phyloP scores from a whole-genome alignment of 768 basidiomycete genomes.

The Calocybe cyanea region DNA sequence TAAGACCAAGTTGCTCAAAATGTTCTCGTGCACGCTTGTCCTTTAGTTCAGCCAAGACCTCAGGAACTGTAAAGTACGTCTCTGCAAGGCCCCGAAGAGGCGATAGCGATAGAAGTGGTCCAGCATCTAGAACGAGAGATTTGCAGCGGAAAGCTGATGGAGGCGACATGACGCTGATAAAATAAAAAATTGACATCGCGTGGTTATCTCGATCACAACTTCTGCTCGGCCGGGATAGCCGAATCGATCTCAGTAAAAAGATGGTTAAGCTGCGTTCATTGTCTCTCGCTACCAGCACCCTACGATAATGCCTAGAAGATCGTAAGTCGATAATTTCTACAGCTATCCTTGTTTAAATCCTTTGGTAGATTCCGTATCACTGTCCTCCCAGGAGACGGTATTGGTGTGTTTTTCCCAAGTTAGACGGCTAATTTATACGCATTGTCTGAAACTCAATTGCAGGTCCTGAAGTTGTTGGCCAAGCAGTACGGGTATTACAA shows the following conservation, averaged over 20 bases:
- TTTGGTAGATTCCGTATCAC: conserved; percentile 75
- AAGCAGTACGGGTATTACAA: conserved; percentile 83
- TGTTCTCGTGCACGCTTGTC: conserved; percentile 87
- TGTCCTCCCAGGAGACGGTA: conserved; percentile 94
- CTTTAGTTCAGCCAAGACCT: conserved; percentile 86
- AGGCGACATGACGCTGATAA: conserved; percentile 10
- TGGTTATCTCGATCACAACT: conserved; percentile 7
- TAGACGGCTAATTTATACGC: conserved; percentile 1
- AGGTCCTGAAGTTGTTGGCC: conserved; percentile 87
- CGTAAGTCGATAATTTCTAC: conserved; percentile 27
- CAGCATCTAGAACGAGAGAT: conserved; percentile 88
- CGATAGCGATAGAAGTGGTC: conserved; percentile 84
- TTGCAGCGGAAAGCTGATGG: conserved; percentile 50
- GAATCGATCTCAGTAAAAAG: conserved; percentile 6
- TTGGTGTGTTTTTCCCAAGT: conserved; percentile 48
- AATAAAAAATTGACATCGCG: conserved; percentile 14
- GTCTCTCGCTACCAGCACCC: too few relatives aligned
- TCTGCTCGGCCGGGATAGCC: conserved; percentile 12
- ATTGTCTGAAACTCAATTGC: conserved; percentile 12
- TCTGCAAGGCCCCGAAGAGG: conserved; percentile 88
- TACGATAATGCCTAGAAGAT: too few relatives aligned
- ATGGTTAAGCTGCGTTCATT: conserved; percentile 32
- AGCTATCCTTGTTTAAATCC: neutral
- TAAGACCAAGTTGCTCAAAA: conserved; percentile 72
- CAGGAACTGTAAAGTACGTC: conserved; percentile 83